Evolutionary conservation across 768 basidiomycete genomes (phyloP).

Genomic region (Kwoniella sp.): DNA sequence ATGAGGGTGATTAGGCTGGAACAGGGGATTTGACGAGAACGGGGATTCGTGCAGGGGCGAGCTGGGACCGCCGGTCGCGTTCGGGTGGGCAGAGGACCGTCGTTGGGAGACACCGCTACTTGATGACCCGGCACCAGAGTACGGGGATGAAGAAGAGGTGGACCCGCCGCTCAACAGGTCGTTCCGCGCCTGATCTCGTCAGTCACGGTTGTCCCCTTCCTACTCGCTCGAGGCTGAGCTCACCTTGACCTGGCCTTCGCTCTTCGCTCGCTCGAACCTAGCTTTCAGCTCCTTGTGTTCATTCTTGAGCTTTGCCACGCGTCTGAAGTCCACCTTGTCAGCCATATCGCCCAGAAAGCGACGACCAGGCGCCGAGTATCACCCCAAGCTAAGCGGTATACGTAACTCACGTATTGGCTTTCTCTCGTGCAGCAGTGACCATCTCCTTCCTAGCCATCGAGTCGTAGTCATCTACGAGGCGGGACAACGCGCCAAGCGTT

Average conservation of each 20-base stretch:
- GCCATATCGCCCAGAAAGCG: too few species aligned
- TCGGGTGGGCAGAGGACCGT: conserved; percentile 20
- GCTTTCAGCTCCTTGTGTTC: conserved; percentile 78
- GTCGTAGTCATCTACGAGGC: conserved; percentile 96
- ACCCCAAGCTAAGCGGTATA: too few species aligned
- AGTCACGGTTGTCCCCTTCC: too few species aligned
- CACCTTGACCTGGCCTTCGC: conserved; percentile 36
- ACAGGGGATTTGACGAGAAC: conserved; percentile 59
- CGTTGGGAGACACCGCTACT: conserved; percentile 35
- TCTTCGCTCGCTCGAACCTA: conserved; percentile 76
- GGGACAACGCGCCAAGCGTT: conserved; percentile 87
- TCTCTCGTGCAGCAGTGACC: conserved; percentile 93
- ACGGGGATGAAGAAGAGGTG: conserved; percentile 19
- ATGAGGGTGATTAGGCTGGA: conserved; percentile 55
- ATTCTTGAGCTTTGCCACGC: conserved; percentile 82
- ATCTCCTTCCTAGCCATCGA: conserved; percentile 94
- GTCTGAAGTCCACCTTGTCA: conserved; percentile 57
- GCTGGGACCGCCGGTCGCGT: conserved; percentile 27
- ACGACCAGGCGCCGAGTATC: too few species aligned
- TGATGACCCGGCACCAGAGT: conserved; percentile 40
- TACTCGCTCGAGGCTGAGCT: too few species aligned
- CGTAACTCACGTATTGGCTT: conserved; percentile 72
- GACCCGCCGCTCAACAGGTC: conserved; percentile 24
- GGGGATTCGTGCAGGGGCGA: conserved; percentile 75
- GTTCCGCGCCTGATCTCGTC: conserved; percentile 18